Conservation (phyloP, 257 asterid species). For the Solanum rostratum region DNA sequence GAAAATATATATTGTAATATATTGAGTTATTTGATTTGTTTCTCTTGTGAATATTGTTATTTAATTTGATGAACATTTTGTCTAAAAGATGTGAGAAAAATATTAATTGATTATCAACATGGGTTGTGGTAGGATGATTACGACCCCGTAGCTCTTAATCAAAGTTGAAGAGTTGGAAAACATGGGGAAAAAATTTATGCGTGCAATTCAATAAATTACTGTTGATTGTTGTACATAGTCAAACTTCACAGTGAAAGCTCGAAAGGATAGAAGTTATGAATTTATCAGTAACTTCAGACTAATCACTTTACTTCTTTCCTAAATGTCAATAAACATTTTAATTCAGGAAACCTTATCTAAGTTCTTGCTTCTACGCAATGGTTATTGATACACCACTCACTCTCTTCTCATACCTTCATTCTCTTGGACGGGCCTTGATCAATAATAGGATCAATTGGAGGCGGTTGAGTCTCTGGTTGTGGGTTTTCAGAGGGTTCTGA, state of each 20-base stretch:
- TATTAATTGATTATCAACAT: no score
- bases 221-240: not conserved
- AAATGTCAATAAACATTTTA: not conserved
- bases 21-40: no score
- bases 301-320: not conserved
- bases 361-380: not conserved
- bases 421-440: slow-evolving; percentile 96
- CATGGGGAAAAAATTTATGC: no score
- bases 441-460: slow-evolving; percentile 64
- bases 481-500: slow-evolving; percentile 50
- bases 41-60: no score
- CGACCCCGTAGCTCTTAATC: no score
- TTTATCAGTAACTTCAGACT: not conserved
- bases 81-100: no score
- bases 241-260: not conserved
- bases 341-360: not conserved
- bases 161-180: no score
- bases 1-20: no score
- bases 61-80: no score
- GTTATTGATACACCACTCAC: not conserved
- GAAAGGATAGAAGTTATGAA: not conserved
- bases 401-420: slow-evolving; percentile 33
- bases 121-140: no score
- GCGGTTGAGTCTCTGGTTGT: slow-evolving; percentile 36
- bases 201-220: not conserved